Percentiles rank a stretch among this genome's conserved stretches.
These are phyloP conservation scores for Phytophthora capsici DNA, from an alignment of 352 stramenopile species.

Conservation along the genomic window DNA sequence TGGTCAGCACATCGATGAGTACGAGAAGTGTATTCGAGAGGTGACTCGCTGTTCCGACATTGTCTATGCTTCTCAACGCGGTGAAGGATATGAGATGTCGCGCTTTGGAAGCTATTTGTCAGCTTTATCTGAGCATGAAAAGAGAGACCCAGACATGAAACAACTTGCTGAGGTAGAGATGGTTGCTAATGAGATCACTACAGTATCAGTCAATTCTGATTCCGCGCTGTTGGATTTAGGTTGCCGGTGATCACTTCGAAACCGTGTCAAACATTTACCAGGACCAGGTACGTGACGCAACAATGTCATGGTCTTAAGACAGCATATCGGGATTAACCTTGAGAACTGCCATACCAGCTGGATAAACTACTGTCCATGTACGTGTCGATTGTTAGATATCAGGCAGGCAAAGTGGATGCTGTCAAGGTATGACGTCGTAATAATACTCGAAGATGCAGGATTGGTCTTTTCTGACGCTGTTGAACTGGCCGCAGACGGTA, in stretches of 20 bases:
- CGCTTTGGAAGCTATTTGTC: slow-evolving; percentile 87
- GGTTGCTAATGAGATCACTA: background rate
- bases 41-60: slow-evolving; percentile 85
- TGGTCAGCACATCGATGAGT: slow-evolving; percentile 86
- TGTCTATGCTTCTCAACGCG: slow-evolving; percentile 79
- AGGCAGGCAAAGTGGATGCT: slow-evolving; percentile 84
- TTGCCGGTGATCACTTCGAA: slow-evolving; percentile 83
- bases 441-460: no score
- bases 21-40: slow-evolving; percentile 83
- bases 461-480: no score
- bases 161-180: slow-evolving; percentile 62
- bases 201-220: background rate
- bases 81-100: slow-evolving; percentile 88
- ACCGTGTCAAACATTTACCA: slow-evolving; percentile 88
- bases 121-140: slow-evolving; percentile 76
- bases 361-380: slow-evolving; percentile 89
- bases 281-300: slow-evolving; percentile 60
- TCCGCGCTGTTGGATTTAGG: slow-evolving; percentile 33
- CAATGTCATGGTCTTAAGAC: background rate
- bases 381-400: slow-evolving; percentile 86
- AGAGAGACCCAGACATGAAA: slow-evolving; percentile 78
- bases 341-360: slow-evolving; percentile 42
- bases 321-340: slow-evolving; percentile 1
- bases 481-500: slow-evolving; percentile 54
- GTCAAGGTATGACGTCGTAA: slow-evolving; percentile 67